Evolutionary conservation across 1,139 yeast species (phyloP).

Genomic region (Sugiyamaella castrensis): DNA sequence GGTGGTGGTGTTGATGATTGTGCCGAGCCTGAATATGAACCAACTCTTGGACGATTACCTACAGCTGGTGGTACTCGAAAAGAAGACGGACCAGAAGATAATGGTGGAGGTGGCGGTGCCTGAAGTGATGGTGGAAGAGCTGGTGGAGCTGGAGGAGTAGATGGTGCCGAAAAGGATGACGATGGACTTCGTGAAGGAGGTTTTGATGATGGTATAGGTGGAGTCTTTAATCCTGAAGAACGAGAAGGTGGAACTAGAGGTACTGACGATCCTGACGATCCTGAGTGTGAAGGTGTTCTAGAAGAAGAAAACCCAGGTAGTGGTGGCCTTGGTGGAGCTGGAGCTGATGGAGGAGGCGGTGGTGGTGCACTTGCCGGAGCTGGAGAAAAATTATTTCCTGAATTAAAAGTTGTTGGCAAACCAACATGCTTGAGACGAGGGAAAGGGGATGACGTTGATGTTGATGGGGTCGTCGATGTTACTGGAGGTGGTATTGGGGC

Average conservation of each 20-base stretch:
- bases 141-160: constrained; percentile 24
- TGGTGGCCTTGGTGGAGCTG: constrained; percentile 17
- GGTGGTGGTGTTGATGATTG: constrained; percentile 19
- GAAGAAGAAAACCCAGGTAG: not conserved
- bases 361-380: constrained; percentile 27
- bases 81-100: constrained; percentile 26
- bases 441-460: constrained; percentile 15
- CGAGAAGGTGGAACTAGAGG: constrained; percentile 27
- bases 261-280: constrained; percentile 12
- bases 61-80: constrained; percentile 31
- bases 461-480: constrained; percentile 22
- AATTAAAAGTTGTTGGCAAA: constrained; percentile 16
- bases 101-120: constrained; percentile 3
- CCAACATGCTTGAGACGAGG: constrained; percentile 1
- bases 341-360: constrained; percentile 26
- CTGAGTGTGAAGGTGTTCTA: not conserved
- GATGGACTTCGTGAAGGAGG: constrained; percentile 14
- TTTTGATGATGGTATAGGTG: constrained; percentile 30
- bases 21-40: constrained; percentile 13
- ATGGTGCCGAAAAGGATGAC: constrained; percentile 20
- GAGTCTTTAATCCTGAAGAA: constrained; percentile 13
- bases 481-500: constrained; percentile 30
- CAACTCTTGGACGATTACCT: too few relatives aligned
- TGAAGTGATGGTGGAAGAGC: constrained; percentile 27
- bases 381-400: constrained; percentile 7